Evolutionary conservation across 148 eudicot species (phyloP), one percentile per base, ranked within the genome.

Genomic region (Diospyros lotus): DNA sequence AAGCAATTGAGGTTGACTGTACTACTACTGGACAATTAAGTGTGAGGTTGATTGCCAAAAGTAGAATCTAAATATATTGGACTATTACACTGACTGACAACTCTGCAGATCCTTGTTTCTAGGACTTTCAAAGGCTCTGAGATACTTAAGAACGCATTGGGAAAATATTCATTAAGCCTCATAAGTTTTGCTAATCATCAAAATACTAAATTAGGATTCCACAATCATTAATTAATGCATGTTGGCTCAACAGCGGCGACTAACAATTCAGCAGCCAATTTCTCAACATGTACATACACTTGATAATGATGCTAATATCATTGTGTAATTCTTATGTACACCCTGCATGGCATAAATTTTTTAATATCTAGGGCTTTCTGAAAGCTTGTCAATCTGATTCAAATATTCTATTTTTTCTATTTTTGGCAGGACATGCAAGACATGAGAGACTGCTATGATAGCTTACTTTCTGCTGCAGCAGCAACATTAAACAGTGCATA

Each of bases 391-490:
- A 28, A 28, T 48, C n/a, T 18, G 15, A 72, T 61, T 28, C 13
- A 12, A 48, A 46, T 12, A 41, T 73, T 72, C 11, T 13, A 13
- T 73, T 73, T 58, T 38, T 39, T 74, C 45, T 12, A 53, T 61
- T 59, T 77, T 18, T 80, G 39, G 61, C 88, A 95, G 99, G 97
- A 89, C 65, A 86, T 95, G 99, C 76, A 82, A 68, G 99, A 95
- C 78, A 91, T 93, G 94, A 86, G 82, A 75, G 94, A 90, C 61
- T 95, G 94, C 82, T 95, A 95, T 60, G 97, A 95, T 77, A 89
- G 97, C 81, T 81, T 95, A 86, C 90, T 95, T 45, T 88, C 97
- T 41, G 91, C 96, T 64, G 96, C 99, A 0, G 97, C 97, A 3
- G 91, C 88, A 6, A 89, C 97, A 0, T 81, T 93, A 50, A 95